Conservation (phyloP, 345 rosid species). For the Citrus glauca region DNA sequence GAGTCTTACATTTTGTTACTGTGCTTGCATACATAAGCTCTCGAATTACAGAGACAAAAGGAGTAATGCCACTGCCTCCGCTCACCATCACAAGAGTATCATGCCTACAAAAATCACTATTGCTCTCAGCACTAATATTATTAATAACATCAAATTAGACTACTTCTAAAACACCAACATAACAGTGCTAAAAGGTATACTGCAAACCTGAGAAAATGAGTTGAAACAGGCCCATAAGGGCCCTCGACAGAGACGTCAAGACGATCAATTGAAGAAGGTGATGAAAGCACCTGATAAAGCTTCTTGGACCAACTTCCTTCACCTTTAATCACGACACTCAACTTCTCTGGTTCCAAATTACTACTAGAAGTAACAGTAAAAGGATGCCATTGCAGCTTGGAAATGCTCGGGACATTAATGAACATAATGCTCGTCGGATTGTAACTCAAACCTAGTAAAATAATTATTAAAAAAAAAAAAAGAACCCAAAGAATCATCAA, state of each 20-base stretch:
- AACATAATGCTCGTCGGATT: slow-evolving; percentile 67
- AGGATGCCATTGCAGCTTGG: slow-evolving; percentile 93
- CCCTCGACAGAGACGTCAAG: slow-evolving; percentile 73
- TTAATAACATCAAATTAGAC: not conserved
- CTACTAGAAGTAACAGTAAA: slow-evolving; percentile 71
- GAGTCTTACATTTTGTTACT: slow-evolving; percentile 33
- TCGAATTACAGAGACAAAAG: slow-evolving; percentile 72
- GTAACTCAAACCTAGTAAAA: slow-evolving; percentile 51
- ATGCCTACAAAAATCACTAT: slow-evolving; percentile 37
- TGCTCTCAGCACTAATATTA: not conserved
- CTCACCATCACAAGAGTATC: slow-evolving; percentile 74
- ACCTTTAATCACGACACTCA: slow-evolving; percentile 63
- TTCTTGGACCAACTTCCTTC: slow-evolving; percentile 86
- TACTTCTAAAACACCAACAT: not conserved
- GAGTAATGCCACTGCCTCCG: slow-evolving; percentile 92
- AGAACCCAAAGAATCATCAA: not conserved
- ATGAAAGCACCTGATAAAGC: slow-evolving; percentile 60
- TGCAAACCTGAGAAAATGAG: slow-evolving; percentile 63
- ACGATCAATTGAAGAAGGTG: slow-evolving; percentile 42
- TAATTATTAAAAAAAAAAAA: not conserved
- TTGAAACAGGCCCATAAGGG: slow-evolving; percentile 82
- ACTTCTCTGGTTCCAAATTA: slow-evolving; percentile 55
- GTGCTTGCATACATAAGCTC: slow-evolving; percentile 45
- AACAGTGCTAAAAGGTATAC: not conserved
- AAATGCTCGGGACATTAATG: slow-evolving; percentile 68